Percentiles rank a stretch among this genome's conserved stretches.
These are phyloP conservation scores for Colletotrichum liriopes DNA, from an alignment of 2,329 filamentous ascomycete species.

Conservation along the genomic window DNA sequence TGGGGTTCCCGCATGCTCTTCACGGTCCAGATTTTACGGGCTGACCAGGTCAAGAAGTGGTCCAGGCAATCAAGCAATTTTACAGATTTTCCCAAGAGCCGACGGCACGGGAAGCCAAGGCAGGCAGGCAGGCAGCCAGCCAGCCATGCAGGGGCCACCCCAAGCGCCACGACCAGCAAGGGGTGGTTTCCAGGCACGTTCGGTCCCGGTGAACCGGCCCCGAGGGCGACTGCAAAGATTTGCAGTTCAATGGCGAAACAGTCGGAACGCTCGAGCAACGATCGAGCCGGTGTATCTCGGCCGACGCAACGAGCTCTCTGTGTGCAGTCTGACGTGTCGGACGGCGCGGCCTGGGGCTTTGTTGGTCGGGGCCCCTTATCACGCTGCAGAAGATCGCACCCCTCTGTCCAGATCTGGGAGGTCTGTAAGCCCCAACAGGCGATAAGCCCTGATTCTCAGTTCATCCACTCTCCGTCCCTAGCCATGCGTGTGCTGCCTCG, in stretches of 20 bases:
- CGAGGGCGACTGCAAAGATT: slow-evolving; percentile 7
- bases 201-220: slow-evolving; percentile 30
- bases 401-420: slow-evolving; percentile 26
- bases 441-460: slow-evolving; percentile 23
- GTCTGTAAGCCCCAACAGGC: slow-evolving; percentile 21
- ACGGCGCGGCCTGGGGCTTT: background rate
- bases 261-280: background rate
- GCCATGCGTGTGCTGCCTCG: slow-evolving; percentile 2
- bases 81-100: slow-evolving; percentile 34
- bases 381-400: background rate
- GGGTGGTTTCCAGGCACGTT: slow-evolving; percentile 8
- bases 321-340: background rate
- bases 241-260: background rate
- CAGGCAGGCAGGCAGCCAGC: background rate
- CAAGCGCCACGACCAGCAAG: background rate
- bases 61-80: slow-evolving; percentile 21
- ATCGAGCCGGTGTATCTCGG: background rate
- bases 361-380: background rate
- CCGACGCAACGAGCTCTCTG: too few relatives aligned
- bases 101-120: slow-evolving; percentile 36
- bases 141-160: slow-evolving; percentile 26
- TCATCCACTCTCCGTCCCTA: background rate
- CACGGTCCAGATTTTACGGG: slow-evolving; percentile 26
- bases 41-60: slow-evolving; percentile 25
- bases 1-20: slow-evolving; percentile 13